These are phyloP conservation scores for Citrus medica DNA, from an alignment of 345 rosid genomes.

Conservation along the genomic window DNA sequence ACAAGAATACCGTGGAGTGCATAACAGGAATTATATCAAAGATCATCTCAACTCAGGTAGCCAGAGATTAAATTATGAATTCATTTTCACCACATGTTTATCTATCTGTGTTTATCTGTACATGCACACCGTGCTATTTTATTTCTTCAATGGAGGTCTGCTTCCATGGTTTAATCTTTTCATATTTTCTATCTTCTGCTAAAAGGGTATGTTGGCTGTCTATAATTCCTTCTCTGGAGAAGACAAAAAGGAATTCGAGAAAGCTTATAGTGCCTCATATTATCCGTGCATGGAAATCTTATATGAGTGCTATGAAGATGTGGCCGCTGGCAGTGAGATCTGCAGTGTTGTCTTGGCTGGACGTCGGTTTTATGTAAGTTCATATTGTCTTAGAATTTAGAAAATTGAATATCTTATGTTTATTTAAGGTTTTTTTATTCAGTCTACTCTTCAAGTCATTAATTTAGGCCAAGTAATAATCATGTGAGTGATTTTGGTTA, in stretches of 20 bases:
- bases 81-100: not conserved
- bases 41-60: constrained; percentile 80
- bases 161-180: not conserved
- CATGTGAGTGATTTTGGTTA: not conserved
- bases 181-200: constrained; percentile 5
- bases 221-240: constrained; percentile 76
- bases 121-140: not conserved
- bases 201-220: constrained; percentile 89
- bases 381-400: not conserved
- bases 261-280: constrained; percentile 73
- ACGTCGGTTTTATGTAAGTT: constrained; percentile 76
- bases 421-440: not conserved
- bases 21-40: constrained; percentile 75
- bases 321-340: constrained; percentile 79
- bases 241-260: constrained; percentile 70
- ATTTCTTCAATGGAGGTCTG: not conserved
- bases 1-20: constrained; percentile 90
- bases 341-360: constrained; percentile 90
- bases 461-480: not conserved
- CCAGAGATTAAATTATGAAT: not conserved
- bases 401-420: not conserved
- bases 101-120: not conserved
- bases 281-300: constrained; percentile 89
- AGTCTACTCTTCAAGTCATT: not conserved
- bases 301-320: constrained; percentile 90